phyloP scores from a whole-genome alignment of 2,329 filamentous ascomycete species.

The Blastomyces gilchristii region DNA sequence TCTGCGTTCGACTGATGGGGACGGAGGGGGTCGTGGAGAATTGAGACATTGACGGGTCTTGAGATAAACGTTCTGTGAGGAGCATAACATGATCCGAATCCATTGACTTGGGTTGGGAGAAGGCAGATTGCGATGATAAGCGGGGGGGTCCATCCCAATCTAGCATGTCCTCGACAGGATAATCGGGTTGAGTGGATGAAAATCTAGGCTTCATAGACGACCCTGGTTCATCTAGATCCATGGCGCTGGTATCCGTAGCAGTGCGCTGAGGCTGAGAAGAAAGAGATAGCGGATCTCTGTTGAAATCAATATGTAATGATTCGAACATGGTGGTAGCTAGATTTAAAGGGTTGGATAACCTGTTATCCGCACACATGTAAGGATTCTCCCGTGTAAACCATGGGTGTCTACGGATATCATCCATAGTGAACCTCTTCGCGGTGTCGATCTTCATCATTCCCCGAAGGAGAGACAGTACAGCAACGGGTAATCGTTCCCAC shows the following conservation, averaged over 20 bases:
- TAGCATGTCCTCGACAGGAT: slow-evolving; percentile 59
- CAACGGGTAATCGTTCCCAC: slow-evolving; percentile 66
- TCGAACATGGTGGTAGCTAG: slow-evolving; percentile 95
- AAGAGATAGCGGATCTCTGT: slow-evolving; percentile 48
- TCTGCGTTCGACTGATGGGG: slow-evolving; percentile 76
- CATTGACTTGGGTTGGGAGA: slow-evolving; percentile 39
- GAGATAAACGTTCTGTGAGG: slow-evolving; percentile 56
- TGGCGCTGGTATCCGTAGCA: slow-evolving; percentile 41
- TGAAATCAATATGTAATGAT: slow-evolving; percentile 79
- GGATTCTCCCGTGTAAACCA: slow-evolving; percentile 85
- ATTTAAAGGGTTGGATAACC: slow-evolving; percentile 64
- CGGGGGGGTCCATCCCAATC: slow-evolving; percentile 74
- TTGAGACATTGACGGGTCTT: slow-evolving; percentile 75
- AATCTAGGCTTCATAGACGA: slow-evolving; percentile 42
- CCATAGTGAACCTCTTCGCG: slow-evolving; percentile 66
- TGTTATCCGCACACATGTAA: slow-evolving; percentile 63
- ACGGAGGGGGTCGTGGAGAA: slow-evolving; percentile 72
- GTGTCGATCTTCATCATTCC: slow-evolving; percentile 87
- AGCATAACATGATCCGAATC: slow-evolving; percentile 30
- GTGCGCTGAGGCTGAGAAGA: slow-evolving; percentile 25
- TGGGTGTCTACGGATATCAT: slow-evolving; percentile 77
- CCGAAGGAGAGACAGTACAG: slow-evolving; percentile 69
- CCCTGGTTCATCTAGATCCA: slow-evolving; percentile 56
- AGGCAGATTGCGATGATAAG: slow-evolving; percentile 40
- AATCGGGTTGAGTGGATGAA: slow-evolving; percentile 78